Evolutionary conservation across 768 basidiomycete genomes (phyloP).

Genomic region (Suillus hirtellus): DNA sequence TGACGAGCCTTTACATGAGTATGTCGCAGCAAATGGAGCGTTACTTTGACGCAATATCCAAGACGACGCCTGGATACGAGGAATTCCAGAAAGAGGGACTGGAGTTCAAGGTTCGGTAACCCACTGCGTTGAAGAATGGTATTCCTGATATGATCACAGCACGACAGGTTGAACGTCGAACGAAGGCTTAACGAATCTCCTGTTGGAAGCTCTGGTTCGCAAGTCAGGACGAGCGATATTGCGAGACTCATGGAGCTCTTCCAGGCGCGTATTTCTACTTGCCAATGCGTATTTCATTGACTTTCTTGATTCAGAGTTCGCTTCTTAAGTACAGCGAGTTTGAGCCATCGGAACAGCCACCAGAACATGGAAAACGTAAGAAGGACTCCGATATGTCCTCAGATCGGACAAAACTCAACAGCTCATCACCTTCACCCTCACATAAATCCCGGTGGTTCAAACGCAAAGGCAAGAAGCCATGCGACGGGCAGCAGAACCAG

Average conservation of each 20-base stretch:
- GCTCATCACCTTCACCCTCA: constrained; percentile 24
- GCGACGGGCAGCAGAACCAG: constrained; percentile 32
- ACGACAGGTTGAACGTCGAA: constrained; percentile 75
- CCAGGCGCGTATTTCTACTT: constrained; percentile 44
- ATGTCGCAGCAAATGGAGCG: constrained; percentile 81
- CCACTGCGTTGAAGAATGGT: not conserved
- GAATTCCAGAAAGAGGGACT: constrained; percentile 74
- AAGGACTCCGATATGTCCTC: constrained; percentile 38
- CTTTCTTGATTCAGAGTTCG: constrained; percentile 48
- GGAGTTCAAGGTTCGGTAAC: constrained; percentile 68
- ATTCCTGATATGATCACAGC: constrained; percentile 41
- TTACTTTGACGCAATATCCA: constrained; percentile 69
- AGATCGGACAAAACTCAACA: constrained; percentile 44
- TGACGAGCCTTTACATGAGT: constrained; percentile 74
- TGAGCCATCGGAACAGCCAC: constrained; percentile 37
- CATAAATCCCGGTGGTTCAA: constrained; percentile 32
- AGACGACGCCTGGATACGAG: constrained; percentile 59
- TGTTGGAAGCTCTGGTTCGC: constrained; percentile 42
- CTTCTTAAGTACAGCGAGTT: constrained; percentile 76
- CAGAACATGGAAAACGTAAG: constrained; percentile 14
- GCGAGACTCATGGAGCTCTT: constrained; percentile 85
- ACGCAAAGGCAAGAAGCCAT: constrained; percentile 24
- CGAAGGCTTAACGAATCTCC: constrained; percentile 52
- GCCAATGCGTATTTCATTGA: constrained; percentile 5
- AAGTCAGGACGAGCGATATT: constrained; percentile 74